Percentiles rank a stretch among this genome's conserved stretches.
phyloP scores from a whole-genome alignment of 305 asterid species.

The Stenogyne calaminthoides region DNA sequence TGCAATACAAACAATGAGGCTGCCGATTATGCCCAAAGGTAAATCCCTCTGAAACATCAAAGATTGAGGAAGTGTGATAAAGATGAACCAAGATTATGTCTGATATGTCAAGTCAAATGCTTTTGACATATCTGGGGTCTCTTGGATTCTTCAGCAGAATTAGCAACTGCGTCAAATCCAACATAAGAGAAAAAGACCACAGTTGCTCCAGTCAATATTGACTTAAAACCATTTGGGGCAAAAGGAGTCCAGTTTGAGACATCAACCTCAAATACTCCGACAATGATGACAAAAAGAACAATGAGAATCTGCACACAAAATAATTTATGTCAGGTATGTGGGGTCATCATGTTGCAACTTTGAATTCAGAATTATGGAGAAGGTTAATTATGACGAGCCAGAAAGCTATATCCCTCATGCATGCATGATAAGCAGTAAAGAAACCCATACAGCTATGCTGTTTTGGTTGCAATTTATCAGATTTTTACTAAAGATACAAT shows the following conservation, averaged over 20 bases:
- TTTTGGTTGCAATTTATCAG: background rate
- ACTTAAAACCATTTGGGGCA: slow-evolving; percentile 66
- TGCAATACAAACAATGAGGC: slow-evolving; percentile 71
- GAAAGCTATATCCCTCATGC: background rate
- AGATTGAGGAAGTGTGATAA: slow-evolving; percentile 23
- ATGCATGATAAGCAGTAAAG: slow-evolving; percentile 2
- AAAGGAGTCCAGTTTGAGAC: slow-evolving; percentile 86
- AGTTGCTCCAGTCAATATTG: slow-evolving; percentile 80
- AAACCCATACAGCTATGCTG: background rate
- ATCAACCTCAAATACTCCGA: slow-evolving; percentile 80
- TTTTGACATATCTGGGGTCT: slow-evolving; percentile 69
- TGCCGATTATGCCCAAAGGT: slow-evolving; percentile 85
- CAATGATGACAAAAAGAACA: slow-evolving; percentile 70
- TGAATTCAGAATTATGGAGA: slow-evolving; percentile 13
- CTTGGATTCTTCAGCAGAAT: slow-evolving; percentile 91
- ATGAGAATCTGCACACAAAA: slow-evolving; percentile 60
- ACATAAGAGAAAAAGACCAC: slow-evolving; percentile 89
- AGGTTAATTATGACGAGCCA: background rate
- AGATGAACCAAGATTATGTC: background rate
- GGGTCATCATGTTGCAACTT: slow-evolving; percentile 19
- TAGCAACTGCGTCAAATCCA: slow-evolving; percentile 93
- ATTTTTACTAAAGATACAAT: background rate
- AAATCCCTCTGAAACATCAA: slow-evolving; percentile 66
- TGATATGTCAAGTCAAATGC: slow-evolving; percentile 25
- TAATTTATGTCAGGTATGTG: slow-evolving; percentile 34